These are phyloP conservation scores for Abelmoschus esculentus DNA, from an alignment of 345 rosid genomes.

Conservation along the genomic window DNA sequence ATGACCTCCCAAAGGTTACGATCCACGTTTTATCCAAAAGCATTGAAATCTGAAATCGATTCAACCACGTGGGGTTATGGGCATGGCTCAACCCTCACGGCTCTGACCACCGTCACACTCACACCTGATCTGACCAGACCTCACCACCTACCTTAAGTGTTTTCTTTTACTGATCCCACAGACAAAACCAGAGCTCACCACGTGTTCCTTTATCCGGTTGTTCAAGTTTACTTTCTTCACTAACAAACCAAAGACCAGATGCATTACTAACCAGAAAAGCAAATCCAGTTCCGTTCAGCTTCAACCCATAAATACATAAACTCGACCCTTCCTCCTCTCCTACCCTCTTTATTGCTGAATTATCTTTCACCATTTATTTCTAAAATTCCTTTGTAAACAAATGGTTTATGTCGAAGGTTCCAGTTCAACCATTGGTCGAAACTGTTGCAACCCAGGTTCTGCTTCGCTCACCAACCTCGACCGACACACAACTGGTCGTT, in stretches of 20 bases:
- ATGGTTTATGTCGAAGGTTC: constrained; percentile 78
- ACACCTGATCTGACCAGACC: not conserved
- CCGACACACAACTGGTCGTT: constrained; percentile 59
- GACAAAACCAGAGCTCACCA: not conserved
- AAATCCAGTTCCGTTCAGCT: not conserved
- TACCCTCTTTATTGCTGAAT: not conserved
- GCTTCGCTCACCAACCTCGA: constrained; percentile 35
- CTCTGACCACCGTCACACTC: not conserved
- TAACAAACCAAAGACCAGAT: not conserved
- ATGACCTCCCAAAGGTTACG: too few relatives aligned
- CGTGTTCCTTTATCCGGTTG: not conserved
- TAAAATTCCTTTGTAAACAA: not conserved
- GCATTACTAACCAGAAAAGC: not conserved
- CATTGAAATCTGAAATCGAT: not conserved
- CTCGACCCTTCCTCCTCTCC: not conserved
- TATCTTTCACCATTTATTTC: not conserved
- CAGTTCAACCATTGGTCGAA: constrained; percentile 41
- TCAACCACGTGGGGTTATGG: not conserved
- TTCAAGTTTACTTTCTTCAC: not conserved
- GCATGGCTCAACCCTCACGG: not conserved
- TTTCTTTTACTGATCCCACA: not conserved
- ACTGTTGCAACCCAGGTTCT: constrained; percentile 26
- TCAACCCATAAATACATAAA: not conserved
- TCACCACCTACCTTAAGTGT: too few relatives aligned
- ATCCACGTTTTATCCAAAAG: not conserved